Percentiles rank a stretch among this genome's conserved stretches.
Conservation (phyloP, 176 grass and related monocot species). For the Musa acuminata region DNA sequence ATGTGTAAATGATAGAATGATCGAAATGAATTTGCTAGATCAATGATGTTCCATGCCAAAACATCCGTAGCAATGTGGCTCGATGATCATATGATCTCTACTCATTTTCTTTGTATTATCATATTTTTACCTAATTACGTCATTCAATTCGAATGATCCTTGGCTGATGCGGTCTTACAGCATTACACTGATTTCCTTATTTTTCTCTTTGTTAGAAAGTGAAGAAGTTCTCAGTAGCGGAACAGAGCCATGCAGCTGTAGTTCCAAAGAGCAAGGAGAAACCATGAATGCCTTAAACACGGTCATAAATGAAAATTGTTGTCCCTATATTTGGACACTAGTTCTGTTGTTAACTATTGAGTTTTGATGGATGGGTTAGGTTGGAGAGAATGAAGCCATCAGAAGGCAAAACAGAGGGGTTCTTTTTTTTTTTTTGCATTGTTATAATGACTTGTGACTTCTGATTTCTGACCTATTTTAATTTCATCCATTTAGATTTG, state of each 20-base stretch:
- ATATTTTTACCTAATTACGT: too few relatives aligned
- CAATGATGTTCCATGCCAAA: too few relatives aligned
- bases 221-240: not conserved
- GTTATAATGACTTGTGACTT: too few relatives aligned
- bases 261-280: not conserved
- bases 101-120: too few relatives aligned
- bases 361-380: not conserved
- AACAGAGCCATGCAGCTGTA: not conserved
- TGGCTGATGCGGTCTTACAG: too few relatives aligned
- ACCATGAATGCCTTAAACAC: not conserved
- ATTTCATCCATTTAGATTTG: not conserved
- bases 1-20: too few relatives aligned
- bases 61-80: too few relatives aligned
- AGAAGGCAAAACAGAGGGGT: not conserved
- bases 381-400: not conserved
- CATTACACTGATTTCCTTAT: not conserved
- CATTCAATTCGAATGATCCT: too few relatives aligned
- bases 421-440: too few relatives aligned
- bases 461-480: not conserved
- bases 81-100: too few relatives aligned
- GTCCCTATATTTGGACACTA: not conserved
- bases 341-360: not conserved
- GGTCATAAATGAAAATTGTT: not conserved
- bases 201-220: slow-evolving; percentile 2
- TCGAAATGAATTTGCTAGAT: too few relatives aligned